A percentile compares a stretch with the other conserved stretches of the same genome.
phyloP scores from a whole-genome alignment of 2,329 filamentous ascomycete genomes.

The Cercospora zeae-maydis region DNA sequence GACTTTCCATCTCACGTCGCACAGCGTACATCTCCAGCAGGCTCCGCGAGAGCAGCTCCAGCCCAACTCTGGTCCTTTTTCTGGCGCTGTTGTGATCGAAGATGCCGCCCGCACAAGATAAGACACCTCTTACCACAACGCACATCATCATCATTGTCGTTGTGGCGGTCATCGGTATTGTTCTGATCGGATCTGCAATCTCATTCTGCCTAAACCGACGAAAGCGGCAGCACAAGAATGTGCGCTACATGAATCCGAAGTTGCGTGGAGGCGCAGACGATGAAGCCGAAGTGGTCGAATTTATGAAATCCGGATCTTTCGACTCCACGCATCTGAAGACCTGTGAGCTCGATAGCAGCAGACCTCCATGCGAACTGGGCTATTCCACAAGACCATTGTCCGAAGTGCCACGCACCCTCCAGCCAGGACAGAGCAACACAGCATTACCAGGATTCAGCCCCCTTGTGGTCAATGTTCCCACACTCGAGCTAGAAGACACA shows the following conservation, averaged over 20 bases:
- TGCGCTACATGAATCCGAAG: neutral
- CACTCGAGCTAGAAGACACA: constrained; percentile 2
- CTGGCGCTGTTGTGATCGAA: neutral
- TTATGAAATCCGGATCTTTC: constrained; percentile 10
- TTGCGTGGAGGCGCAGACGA: neutral
- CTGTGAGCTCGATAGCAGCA: neutral
- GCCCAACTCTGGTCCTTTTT: neutral
- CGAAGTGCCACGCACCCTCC: neutral
- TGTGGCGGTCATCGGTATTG: neutral
- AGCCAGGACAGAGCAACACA: constrained; percentile 7
- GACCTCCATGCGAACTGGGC: neutral
- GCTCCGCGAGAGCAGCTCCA: neutral
- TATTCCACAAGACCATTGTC: constrained; percentile 5
- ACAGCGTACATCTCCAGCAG: neutral
- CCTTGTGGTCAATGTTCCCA: neutral
- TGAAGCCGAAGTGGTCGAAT: constrained; percentile 5
- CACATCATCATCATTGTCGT: constrained; percentile 3
- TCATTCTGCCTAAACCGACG: neutral
- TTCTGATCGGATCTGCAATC: neutral
- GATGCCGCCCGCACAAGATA: neutral
- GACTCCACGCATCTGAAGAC: neutral
- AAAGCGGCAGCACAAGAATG: neutral
- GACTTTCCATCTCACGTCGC: neutral
- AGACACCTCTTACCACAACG: neutral
- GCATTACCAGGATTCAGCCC: neutral